phyloP scores from a whole-genome alignment of 75 land plant species.

The Pinus tabuliformis region DNA sequence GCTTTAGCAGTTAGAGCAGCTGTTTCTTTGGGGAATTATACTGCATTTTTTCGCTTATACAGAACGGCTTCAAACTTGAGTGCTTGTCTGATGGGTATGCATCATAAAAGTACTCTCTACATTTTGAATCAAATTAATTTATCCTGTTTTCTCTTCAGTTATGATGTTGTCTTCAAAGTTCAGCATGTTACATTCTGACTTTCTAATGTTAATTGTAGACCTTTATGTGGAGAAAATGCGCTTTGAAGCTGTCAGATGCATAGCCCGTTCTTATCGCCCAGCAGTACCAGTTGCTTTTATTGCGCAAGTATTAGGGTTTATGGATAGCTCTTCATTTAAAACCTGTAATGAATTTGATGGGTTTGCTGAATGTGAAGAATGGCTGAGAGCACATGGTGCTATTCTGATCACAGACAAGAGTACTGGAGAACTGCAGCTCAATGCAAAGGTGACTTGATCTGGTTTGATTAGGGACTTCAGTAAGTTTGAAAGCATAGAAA shows the following conservation, averaged over 20 bases:
- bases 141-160: conserved; percentile 5
- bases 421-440: conserved; percentile 65
- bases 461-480: not conserved
- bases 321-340: conserved; percentile 2
- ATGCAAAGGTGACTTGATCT: conserved; percentile 72
- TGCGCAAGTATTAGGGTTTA: conserved; percentile 70
- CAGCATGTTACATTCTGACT: not conserved
- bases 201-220: conserved; percentile 37
- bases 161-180: not conserved
- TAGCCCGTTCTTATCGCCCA: conserved; percentile 94
- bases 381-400: conserved; percentile 93
- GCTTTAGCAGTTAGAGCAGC: conserved; percentile 92
- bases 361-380: conserved; percentile 88
- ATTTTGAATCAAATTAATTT: conserved; percentile 1
- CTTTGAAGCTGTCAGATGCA: conserved; percentile 82
- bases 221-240: conserved; percentile 93
- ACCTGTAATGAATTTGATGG: conserved; percentile 36
- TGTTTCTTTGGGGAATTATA: conserved; percentile 83
- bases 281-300: conserved; percentile 70
- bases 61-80: conserved; percentile 84
- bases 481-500: not conserved
- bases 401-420: conserved; percentile 43
- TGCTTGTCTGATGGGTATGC: conserved; percentile 83
- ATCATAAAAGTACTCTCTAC: not conserved
- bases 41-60: conserved; percentile 78